Evolutionary conservation across 371 early-diverging fungal species (phyloP).

Genomic region (Mucor sp.): DNA sequence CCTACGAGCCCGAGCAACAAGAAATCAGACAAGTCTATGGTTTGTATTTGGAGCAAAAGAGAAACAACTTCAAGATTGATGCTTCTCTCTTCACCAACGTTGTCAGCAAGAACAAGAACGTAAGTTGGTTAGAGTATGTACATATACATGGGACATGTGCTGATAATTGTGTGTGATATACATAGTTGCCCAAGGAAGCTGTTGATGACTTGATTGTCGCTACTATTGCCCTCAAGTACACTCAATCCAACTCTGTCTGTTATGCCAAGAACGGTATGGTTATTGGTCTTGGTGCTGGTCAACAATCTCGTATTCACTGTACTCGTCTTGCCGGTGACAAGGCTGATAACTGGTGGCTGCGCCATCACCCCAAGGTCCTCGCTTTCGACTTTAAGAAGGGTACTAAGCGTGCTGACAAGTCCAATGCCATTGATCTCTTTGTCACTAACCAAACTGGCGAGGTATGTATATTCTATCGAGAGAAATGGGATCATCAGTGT

Average conservation of each 20-base stretch:
- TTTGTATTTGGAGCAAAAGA: slow-evolving; percentile 85
- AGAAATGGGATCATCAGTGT: not conserved
- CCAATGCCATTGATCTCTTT: slow-evolving; percentile 96
- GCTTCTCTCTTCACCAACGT: slow-evolving; percentile 79
- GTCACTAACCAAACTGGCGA: slow-evolving; percentile 86
- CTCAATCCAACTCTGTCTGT: slow-evolving; percentile 97
- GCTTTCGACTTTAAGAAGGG: slow-evolving; percentile 83
- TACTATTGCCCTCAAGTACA: slow-evolving; percentile 96
- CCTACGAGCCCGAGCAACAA: slow-evolving; percentile 79
- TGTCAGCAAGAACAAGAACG: slow-evolving; percentile 77
- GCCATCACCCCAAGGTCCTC: slow-evolving; percentile 92
- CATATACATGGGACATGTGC: not conserved
- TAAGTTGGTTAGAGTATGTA: slow-evolving; percentile 24
- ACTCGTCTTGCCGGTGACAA: slow-evolving; percentile 98
- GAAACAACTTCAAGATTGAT: slow-evolving; percentile 84
- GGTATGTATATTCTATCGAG: slow-evolving; percentile 12
- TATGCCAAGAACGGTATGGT: slow-evolving; percentile 98
- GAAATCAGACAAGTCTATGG: slow-evolving; percentile 97
- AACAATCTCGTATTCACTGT: slow-evolving; percentile 98
- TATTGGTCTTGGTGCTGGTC: slow-evolving; percentile 97
- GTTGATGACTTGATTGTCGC: slow-evolving; percentile 92
- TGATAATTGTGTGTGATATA: not conserved
- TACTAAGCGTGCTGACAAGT: slow-evolving; percentile 92
- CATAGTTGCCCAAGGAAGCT: slow-evolving; percentile 67
- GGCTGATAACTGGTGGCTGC: slow-evolving; percentile 98